Evolutionary conservation across 2,329 filamentous ascomycete species (phyloP), one percentile per base, ranked within the genome.

Genomic region (Aspergillus tamarii): DNA sequence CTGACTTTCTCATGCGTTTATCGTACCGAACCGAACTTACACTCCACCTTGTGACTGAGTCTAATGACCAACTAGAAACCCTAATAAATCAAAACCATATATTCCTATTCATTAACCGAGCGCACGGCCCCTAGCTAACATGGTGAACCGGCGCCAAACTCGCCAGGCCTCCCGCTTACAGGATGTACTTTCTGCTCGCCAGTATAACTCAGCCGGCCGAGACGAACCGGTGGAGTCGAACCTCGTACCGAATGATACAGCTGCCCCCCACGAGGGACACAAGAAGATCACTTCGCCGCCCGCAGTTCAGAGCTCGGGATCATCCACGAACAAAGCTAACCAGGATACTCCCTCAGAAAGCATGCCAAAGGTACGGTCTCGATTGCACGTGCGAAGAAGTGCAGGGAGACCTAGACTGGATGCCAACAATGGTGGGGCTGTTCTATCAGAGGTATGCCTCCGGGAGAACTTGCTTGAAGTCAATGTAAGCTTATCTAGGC

Each of bases 381-480:
- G 52, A 54, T 36, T 34, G 11, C 28, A 54, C 12, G 52, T 36
- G 30, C 30, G 30, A 2, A 34, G 52, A 19, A 54, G 52, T 36
- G 12, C 30, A 6, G 52, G 52, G 4, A 54, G 52, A 28, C 52
- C 52, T 26, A 34, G 52, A 19, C 19, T 54, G 32, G 52, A 54
- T 23, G 28, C 30, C 16, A 14, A 10, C 19, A 54, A 9, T 50
- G 46, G 30, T 54, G 52, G 30, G n/a, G 52, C 36, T 32, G 19
- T 58, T 21, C 8, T 58, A 23, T 58, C 56, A n/a, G 56, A 58
- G 43, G 56, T 58, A 58, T 26, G 26, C 21, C 19, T 21, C 9
- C 16, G 12, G n/a, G 23, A 3, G 16, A 41, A n/a, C n/a, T 30
- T 5, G 14, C 16, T 16, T 30, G 26, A 23, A 19, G 26, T 30